Evolutionary conservation across 371 early-diverging fungal species (phyloP).

Genomic region (Lichtheimia corymbifera): DNA sequence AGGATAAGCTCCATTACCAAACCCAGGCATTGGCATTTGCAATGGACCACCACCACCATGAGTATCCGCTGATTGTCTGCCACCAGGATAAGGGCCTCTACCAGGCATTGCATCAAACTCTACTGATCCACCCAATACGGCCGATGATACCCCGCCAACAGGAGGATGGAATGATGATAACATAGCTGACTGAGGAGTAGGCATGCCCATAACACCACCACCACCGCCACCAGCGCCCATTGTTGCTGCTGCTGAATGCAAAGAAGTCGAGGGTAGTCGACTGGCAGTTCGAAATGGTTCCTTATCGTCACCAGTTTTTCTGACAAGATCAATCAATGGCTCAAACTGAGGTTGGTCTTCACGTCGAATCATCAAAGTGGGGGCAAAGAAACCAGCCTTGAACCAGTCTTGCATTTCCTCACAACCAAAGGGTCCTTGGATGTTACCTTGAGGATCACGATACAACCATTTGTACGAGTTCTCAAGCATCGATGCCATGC

Average conservation of each 20-base stretch:
- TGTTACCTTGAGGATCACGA: conserved; percentile 76
- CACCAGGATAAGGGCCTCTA: conserved; percentile 12
- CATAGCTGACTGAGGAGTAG: not conserved
- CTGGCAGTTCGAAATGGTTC: conserved; percentile 64
- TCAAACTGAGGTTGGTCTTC: conserved; percentile 75
- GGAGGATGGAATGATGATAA: not conserved
- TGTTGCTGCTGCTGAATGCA: not conserved
- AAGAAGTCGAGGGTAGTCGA: conserved; percentile 10
- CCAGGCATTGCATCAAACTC: conserved; percentile 19
- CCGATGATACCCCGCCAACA: not conserved
- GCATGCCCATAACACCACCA: not conserved
- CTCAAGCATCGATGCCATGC: not conserved
- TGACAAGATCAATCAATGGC: conserved; percentile 61
- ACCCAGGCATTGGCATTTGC: no score
- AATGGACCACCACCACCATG: no score
- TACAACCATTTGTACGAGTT: conserved; percentile 64
- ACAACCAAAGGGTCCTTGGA: conserved; percentile 83
- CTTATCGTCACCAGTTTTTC: conserved; percentile 62
- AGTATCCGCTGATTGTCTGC: no score
- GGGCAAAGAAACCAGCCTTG: conserved; percentile 76
- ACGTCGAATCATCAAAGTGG: conserved; percentile 69
- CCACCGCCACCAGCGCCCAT: no score
- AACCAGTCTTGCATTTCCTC: conserved; percentile 89
- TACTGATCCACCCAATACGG: conserved; percentile 11
- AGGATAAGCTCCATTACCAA: no score